Conservation (phyloP, 345 rosid genomes). For the Euphorbia peplus region DNA sequence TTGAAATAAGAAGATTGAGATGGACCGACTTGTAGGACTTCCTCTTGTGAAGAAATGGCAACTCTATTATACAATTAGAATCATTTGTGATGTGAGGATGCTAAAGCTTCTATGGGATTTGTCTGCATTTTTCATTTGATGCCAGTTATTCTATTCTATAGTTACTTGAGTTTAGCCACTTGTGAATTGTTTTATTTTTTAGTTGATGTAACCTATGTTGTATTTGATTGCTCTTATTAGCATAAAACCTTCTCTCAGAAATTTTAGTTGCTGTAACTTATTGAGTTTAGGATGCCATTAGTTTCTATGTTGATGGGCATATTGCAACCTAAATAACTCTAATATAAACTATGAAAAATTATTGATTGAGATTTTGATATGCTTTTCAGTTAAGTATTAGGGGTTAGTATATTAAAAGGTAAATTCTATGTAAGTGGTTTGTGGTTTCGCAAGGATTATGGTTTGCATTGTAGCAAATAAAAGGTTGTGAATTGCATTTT, state of each 20-base stretch:
- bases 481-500: too few relatives aligned
- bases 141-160: constrained; percentile 6
- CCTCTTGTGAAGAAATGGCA: not conserved
- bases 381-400: too few relatives aligned
- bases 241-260: constrained; percentile 9
- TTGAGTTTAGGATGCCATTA: not conserved
- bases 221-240: constrained; percentile 2
- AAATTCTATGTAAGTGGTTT: too few relatives aligned
- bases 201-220: constrained; percentile 12
- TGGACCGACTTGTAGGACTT: constrained; percentile 6
- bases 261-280: not conserved
- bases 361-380: too few relatives aligned
- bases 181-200: constrained; percentile 8
- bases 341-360: not conserved
- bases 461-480: too few relatives aligned
- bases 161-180: too few relatives aligned
- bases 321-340: not conserved
- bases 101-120: not conserved
- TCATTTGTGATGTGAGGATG: not conserved
- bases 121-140: constrained; percentile 9
- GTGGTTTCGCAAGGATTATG: too few relatives aligned
- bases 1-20: constrained; percentile 4
- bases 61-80: not conserved
- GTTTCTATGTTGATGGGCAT: not conserved
- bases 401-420: too few relatives aligned